Evolutionary conservation across 169 alveolate genomes (phyloP).

Genomic region (Cryptosporidium muris): DNA sequence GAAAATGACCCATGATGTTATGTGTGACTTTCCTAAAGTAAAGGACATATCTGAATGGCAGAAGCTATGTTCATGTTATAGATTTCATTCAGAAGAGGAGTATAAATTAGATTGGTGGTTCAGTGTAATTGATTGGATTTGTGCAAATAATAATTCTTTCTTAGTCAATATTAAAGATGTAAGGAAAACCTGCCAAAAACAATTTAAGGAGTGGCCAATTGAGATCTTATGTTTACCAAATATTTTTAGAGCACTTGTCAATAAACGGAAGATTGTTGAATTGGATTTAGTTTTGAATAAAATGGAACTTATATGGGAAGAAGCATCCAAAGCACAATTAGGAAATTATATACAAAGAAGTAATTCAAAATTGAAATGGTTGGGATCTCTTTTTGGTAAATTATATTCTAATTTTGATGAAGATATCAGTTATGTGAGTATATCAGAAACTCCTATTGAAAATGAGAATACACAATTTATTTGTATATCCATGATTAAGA

Average conservation of each 20-base stretch:
- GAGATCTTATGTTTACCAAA: constrained; percentile 52
- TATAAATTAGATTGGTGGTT: constrained; percentile 69
- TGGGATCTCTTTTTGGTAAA: constrained; percentile 26
- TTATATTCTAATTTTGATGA: constrained; percentile 9
- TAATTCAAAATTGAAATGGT: constrained; percentile 20
- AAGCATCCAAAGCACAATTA: not conserved
- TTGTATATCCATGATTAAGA: constrained; percentile 11
- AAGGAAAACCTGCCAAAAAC: constrained; percentile 7
- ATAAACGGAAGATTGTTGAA: constrained; percentile 5
- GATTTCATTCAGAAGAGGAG: constrained; percentile 40
- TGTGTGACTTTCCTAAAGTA: constrained; percentile 23
- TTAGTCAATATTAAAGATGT: constrained; percentile 10
- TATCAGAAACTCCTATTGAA: not conserved
- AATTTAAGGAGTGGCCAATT: constrained; percentile 58
- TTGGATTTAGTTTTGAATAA: not conserved
- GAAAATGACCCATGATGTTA: constrained; percentile 5
- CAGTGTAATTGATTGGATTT: constrained; percentile 5
- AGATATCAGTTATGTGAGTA: not conserved
- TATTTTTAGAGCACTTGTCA: constrained; percentile 26
- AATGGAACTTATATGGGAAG: constrained; percentile 26
- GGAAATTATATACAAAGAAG: not conserved
- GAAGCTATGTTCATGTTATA: constrained; percentile 42
- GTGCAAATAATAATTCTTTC: constrained; percentile 30
- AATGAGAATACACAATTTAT: not conserved
- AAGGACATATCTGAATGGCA: constrained; percentile 70